Evolutionary conservation across 129 eudicot genomes (phyloP), one percentile per base, ranked within the genome.

Genomic region (Centrapalus pauciflorus): DNA sequence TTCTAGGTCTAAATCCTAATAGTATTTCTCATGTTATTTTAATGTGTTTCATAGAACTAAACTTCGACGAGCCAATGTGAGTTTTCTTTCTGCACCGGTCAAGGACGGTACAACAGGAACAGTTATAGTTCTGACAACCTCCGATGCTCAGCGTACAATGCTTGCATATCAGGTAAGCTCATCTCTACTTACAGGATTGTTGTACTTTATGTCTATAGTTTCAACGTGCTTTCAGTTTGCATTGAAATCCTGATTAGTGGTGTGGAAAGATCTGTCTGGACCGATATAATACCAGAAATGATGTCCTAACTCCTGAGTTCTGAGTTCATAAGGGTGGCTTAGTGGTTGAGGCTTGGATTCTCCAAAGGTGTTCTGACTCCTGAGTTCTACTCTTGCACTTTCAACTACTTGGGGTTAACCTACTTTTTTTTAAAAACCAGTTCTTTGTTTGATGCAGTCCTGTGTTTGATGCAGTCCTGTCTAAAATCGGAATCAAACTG

Each of bases 91-190:
- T 61, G 82, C 87, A 49, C 95, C 99, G 20, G 95, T 93, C 61
- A 82, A 80, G 76, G 96, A 88, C 55, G 99, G 99, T 64, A 93
- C 99, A 35, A 93, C 99, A 4, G 99, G 99, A 67, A 93, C 99
- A 5, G 99, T 93, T 61, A 93, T 93, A 72, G 99, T 93, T 71
- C 81, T 93, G 20, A 93, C 99, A 78, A 89, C 99, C 37, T 80
- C 93, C 0, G 99, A 93, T 80, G 99, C 99, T 75, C 99, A 89
- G 61, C 88, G 99, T 19, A 93, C 99, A 29, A 93, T 93, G 99
- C 96, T 93, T 80, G 91, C 99, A 24, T 89, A 93, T 77, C 99
- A 84, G 95, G 99, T 89, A 30, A 43, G n/a, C 11, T 37, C 13
- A 41, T 63, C 27, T 66, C 35, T 20, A 46, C 17, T 17, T 38